Evolutionary conservation across 352 stramenopile species (phyloP).

Genomic region (Pythium periplocum): DNA sequence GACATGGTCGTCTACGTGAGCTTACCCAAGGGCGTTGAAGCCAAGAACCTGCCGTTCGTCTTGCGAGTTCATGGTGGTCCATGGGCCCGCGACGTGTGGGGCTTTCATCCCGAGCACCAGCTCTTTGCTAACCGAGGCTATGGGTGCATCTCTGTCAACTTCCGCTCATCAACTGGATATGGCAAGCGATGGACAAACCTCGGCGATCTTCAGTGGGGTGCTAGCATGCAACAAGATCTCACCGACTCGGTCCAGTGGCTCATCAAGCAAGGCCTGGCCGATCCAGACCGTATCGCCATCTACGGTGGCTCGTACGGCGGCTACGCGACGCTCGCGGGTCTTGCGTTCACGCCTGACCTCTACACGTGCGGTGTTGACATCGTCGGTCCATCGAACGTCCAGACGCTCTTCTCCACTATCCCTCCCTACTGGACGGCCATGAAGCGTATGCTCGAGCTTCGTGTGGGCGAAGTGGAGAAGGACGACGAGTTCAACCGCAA

Average conservation of each 20-base stretch:
- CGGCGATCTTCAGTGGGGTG: slow-evolving; percentile 32
- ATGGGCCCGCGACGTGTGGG: slow-evolving; percentile 30
- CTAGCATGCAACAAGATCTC: slow-evolving; percentile 43
- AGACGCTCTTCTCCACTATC: slow-evolving; percentile 37
- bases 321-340: slow-evolving; percentile 57
- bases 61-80: slow-evolving; percentile 35
- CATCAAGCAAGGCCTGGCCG: slow-evolving; percentile 50
- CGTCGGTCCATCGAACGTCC: slow-evolving; percentile 43
- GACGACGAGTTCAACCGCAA: slow-evolving; percentile 29
- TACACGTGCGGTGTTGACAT: slow-evolving; percentile 77
- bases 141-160: slow-evolving; percentile 48
- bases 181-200: slow-evolving; percentile 68
- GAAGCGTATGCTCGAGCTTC: slow-evolving; percentile 33
- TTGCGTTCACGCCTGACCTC: slow-evolving; percentile 78
- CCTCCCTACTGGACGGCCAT: slow-evolving; percentile 37
- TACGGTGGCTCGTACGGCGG: slow-evolving; percentile 71
- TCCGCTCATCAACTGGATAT: slow-evolving; percentile 60
- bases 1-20: slow-evolving; percentile 42
- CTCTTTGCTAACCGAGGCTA: slow-evolving; percentile 44
- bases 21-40: slow-evolving; percentile 22
- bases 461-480: slow-evolving; percentile 33
- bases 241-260: slow-evolving; percentile 48
- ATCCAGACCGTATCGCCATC: slow-evolving; percentile 36
- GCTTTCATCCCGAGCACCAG: slow-evolving; percentile 28
- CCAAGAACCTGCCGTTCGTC: slow-evolving; percentile 30